Conservation (phyloP, 177 flowering plant genomes). For the Vitis hybrid region DNA sequence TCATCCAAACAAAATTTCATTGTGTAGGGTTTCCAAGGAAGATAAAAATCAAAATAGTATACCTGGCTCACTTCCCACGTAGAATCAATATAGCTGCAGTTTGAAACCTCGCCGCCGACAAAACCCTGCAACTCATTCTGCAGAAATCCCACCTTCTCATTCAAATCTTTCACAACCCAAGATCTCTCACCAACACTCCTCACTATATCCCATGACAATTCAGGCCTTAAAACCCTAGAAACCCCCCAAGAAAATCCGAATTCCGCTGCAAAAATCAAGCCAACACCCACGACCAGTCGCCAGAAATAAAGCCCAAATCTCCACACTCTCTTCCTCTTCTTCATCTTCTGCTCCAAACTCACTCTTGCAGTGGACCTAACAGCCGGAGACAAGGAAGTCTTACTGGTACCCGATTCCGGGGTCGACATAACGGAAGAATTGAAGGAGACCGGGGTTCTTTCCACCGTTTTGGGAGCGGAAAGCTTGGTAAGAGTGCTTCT, state of each 20-base stretch:
- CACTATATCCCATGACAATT: slow-evolving; percentile 44
- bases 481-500: slow-evolving; percentile 51
- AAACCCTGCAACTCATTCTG: slow-evolving; percentile 40
- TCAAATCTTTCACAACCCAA: slow-evolving; percentile 35
- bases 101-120: slow-evolving; percentile 35
- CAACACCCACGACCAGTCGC: slow-evolving; percentile 32
- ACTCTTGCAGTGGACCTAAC: slow-evolving; percentile 36
- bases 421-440: slow-evolving; percentile 39
- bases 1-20: not conserved
- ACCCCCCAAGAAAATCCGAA: slow-evolving; percentile 40
- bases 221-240: slow-evolving; percentile 36
- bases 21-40: not conserved
- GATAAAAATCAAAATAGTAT: not conserved
- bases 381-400: slow-evolving; percentile 12
- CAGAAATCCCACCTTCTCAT: slow-evolving; percentile 37
- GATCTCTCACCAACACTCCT: slow-evolving; percentile 38
- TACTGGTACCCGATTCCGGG: slow-evolving; percentile 21
- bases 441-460: slow-evolving; percentile 44
- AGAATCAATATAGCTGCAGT: slow-evolving; percentile 50
- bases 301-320: slow-evolving; percentile 11
- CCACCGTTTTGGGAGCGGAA: slow-evolving; percentile 28
- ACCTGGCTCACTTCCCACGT: slow-evolving; percentile 73
- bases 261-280: slow-evolving; percentile 42
- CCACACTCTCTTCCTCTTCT: slow-evolving; percentile 19
- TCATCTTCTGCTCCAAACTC: slow-evolving; percentile 12